These are phyloP conservation scores for Erythrobasidium hasegawianum DNA, from an alignment of 1,284 basidiomycete genomes.

Conservation along the genomic window DNA sequence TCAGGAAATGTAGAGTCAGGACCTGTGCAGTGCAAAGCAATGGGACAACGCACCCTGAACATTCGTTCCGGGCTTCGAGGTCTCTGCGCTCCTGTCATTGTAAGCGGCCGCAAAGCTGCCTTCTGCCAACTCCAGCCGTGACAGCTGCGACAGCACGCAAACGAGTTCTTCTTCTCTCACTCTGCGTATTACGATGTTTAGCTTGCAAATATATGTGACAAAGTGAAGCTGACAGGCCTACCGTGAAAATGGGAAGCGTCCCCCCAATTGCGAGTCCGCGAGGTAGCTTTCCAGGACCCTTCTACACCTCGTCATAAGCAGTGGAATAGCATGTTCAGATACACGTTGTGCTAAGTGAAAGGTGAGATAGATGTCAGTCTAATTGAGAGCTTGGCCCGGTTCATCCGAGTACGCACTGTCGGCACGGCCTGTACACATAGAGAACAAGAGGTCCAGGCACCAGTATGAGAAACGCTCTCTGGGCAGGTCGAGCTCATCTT, in stretches of 20 bases:
- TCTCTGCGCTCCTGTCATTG: too few relatives aligned
- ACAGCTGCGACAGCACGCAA: slow-evolving; percentile 74
- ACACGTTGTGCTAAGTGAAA: slow-evolving; percentile 61
- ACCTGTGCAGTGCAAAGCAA: too few relatives aligned
- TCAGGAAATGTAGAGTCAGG: too few relatives aligned
- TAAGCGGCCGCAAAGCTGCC: slow-evolving; percentile 70
- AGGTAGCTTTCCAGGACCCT: slow-evolving; percentile 66
- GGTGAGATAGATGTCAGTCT: slow-evolving; percentile 52
- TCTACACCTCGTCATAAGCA: slow-evolving; percentile 68
- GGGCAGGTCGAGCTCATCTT: slow-evolving; percentile 58
- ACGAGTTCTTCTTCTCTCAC: slow-evolving; percentile 83
- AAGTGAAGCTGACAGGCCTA: too few relatives aligned
- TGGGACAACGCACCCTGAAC: too few relatives aligned
- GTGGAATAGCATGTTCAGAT: slow-evolving; percentile 65
- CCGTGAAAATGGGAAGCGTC: slow-evolving; percentile 79
- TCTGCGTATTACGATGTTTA: slow-evolving; percentile 51
- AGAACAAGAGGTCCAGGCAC: slow-evolving; percentile 85
- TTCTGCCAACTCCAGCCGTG: slow-evolving; percentile 64
- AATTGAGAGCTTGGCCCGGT: neutral
- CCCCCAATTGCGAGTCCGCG: slow-evolving; percentile 74
- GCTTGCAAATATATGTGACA: too few relatives aligned
- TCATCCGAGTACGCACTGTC: neutral
- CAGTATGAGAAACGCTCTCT: slow-evolving; percentile 86
- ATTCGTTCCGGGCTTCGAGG: too few relatives aligned
- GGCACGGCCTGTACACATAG: slow-evolving; percentile 61